Conservation (phyloP, 352 stramenopile species). For the Phytophthora lateralis region DNA sequence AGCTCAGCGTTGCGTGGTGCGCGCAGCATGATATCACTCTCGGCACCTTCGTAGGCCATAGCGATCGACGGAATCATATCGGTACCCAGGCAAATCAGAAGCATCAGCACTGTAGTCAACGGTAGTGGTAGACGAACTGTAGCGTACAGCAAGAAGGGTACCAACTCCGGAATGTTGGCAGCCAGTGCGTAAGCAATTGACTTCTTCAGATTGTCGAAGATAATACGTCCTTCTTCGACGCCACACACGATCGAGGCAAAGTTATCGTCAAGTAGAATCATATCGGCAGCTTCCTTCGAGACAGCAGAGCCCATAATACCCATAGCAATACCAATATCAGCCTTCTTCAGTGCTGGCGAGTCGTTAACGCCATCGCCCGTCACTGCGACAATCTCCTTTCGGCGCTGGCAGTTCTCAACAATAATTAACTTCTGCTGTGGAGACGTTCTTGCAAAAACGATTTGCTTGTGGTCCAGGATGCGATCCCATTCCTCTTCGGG, state of each 20-base stretch:
- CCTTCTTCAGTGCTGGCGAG: constrained; percentile 95
- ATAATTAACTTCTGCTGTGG: constrained; percentile 97
- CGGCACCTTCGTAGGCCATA: constrained; percentile 90
- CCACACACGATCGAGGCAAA: constrained; percentile 96
- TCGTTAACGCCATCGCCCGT: constrained; percentile 99
- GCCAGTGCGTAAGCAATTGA: constrained; percentile 92
- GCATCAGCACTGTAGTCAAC: constrained; percentile 91
- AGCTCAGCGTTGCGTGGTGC: constrained; percentile 75
- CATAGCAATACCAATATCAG: constrained; percentile 99
- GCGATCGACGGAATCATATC: constrained; percentile 95
- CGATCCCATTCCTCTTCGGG: constrained; percentile 85
- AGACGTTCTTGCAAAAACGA: constrained; percentile 96
- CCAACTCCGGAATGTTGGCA: constrained; percentile 91
- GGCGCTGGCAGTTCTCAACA: constrained; percentile 90
- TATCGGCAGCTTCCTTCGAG: constrained; percentile 94
- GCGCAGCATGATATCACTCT: constrained; percentile 90
- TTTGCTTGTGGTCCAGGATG: constrained; percentile 84
- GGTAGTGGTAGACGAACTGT: constrained; percentile 87
- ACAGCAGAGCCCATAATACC: constrained; percentile 97
- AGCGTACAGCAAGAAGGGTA: constrained; percentile 88
- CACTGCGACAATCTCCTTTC: constrained; percentile 92
- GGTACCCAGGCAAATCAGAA: constrained; percentile 91
- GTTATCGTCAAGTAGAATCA: constrained; percentile 98
- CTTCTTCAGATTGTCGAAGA: constrained; percentile 97
- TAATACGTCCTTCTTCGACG: constrained; percentile 95